These are phyloP conservation scores for Penstemon davidsonii DNA, from an alignment of 257 asterid species.

Conservation along the genomic window DNA sequence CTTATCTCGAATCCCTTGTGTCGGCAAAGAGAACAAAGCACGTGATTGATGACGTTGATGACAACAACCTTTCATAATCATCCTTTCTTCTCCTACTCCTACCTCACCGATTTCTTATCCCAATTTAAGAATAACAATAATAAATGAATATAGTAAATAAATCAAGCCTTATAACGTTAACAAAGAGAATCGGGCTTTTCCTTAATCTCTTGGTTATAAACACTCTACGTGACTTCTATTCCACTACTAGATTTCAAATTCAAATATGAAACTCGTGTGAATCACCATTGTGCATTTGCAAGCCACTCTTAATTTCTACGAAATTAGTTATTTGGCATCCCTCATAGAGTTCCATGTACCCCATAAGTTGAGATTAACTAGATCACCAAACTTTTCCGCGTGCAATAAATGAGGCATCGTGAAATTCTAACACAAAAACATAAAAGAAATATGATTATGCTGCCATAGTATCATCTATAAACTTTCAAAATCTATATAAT, in stretches of 20 bases:
- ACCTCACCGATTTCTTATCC: conserved; percentile 1
- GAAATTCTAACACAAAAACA: conserved; percentile 1
- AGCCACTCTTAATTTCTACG: not conserved
- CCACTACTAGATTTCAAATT: not conserved
- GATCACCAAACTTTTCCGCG: not conserved
- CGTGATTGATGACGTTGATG: too few relatives aligned
- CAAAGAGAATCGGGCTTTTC: not conserved
- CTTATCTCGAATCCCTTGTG: too few relatives aligned
- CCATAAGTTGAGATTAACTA: not conserved
- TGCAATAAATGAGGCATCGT: not conserved
- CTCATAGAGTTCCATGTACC: not conserved
- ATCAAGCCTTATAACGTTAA: not conserved
- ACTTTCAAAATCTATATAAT: conserved; percentile 8
- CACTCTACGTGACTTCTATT: not conserved
- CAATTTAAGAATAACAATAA: not conserved
- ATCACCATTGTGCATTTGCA: not conserved
- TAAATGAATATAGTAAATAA: not conserved
- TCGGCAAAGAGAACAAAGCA: too few relatives aligned
- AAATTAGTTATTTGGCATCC: not conserved
- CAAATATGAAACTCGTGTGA: not conserved
- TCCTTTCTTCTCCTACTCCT: not conserved
- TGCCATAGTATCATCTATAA: not conserved
- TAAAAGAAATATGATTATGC: not conserved
- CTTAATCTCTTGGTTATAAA: not conserved
- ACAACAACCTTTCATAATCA: too few relatives aligned